Base-by-base conservation (phyloP, 352 stramenopile genomes). In the Globisporangium takayamanum region DNA sequence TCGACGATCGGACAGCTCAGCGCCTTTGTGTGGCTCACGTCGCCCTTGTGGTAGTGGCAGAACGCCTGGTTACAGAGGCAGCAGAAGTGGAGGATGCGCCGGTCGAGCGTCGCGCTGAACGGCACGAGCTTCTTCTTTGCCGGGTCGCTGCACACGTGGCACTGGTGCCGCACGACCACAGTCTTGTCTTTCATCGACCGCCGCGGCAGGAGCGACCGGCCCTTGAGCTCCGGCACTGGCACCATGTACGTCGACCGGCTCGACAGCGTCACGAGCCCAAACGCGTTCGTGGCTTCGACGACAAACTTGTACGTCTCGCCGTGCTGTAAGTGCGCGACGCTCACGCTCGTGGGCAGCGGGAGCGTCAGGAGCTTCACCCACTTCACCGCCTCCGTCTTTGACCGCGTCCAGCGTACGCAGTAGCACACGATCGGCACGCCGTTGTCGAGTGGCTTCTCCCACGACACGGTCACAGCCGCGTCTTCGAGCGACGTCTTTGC, bases 241-340 rank as follows among this genome's bases (percentile, higher is more conserved):
- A 92, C 84, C 84, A 94, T 92, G 55, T 91, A 94, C 33, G 84
- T 92, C 55, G 84, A 94, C 11, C 80, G 80, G 42, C 80, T 89
- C 18, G 84, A 94, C 50, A 72, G 75, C 10, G 76, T 84, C 20
- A 90, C 72, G 44, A 92, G 62, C 0, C 84, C 84, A 52, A 94
- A 94, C 28, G 76, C 64, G 60, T 94, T 94, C 10, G 82, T 92
- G 18, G 84, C 80, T 56, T 94, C 78, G 5, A 94, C 84, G 12
- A 88, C 74, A 56, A 94, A 84, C 53, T 90, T 91, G 72, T 92
- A 94, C 44, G 84, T 94, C 57, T 92, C 82, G 8, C 84, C 84
- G 42, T 91, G 80, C 41, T 73, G 59, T 28, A 94, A 57, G 25
- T 90, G 83, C 16, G 85, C 68, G 45, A 92, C 64, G 0, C 53